phyloP scores from a whole-genome alignment of 768 basidiomycete genomes.

The Trametes sanguinea region DNA sequence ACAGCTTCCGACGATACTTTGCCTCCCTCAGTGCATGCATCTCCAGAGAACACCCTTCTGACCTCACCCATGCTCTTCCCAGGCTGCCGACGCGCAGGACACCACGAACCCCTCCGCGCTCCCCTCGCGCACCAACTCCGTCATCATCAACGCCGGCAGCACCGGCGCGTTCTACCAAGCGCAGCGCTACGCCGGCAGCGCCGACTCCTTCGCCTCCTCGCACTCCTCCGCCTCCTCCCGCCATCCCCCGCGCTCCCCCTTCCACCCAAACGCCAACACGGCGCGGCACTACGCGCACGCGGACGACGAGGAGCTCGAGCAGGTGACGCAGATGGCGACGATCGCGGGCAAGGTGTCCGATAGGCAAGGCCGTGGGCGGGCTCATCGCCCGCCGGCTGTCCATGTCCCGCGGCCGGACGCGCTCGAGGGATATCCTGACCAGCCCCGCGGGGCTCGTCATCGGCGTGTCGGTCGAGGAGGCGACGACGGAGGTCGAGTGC shows the following conservation, averaged over 20 bases:
- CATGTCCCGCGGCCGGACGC: conserved; percentile 28
- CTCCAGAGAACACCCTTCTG: neutral
- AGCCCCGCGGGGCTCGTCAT: conserved; percentile 25
- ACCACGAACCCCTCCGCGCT: conserved; percentile 22
- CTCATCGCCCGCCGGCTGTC: conserved; percentile 32
- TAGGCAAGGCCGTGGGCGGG: conserved; percentile 28
- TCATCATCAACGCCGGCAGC: conserved; percentile 24
- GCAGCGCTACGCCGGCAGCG: conserved; percentile 28
- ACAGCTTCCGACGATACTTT: too few relatives aligned
- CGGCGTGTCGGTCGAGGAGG: conserved; percentile 32
- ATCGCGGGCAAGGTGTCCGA: conserved; percentile 27
- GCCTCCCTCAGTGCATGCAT: too few relatives aligned
- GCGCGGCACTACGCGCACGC: neutral
- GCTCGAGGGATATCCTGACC: conserved; percentile 24
- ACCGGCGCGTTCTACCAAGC: conserved; percentile 33
- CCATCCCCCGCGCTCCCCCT: neutral
- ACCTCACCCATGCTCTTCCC: neutral
- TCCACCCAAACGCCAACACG: neutral
- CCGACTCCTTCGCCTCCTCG: conserved; percentile 33
- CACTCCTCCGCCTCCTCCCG: neutral
- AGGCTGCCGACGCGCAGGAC: conserved; percentile 10
- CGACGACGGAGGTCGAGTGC: conserved; percentile 26
- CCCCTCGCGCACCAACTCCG: conserved; percentile 27
- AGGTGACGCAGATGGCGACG: conserved; percentile 30
- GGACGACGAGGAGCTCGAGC: conserved; percentile 24